Percentiles rank a stretch among this genome's conserved stretches.
Conservation (phyloP, 2,329 filamentous ascomycete species). For the Penicillium sp. region DNA sequence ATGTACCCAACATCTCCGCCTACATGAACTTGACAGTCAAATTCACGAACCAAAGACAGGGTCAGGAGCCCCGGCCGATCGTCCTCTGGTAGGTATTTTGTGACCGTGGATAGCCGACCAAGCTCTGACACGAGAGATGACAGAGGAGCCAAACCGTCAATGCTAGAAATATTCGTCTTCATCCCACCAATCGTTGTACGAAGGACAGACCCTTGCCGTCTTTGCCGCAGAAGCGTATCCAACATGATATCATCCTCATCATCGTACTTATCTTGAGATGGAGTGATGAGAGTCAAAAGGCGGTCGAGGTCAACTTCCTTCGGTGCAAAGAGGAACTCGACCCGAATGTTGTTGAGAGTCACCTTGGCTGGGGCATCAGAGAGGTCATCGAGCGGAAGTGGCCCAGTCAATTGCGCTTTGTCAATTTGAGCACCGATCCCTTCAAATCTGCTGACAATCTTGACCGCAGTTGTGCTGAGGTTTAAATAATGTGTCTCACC, state of each 20-base stretch:
- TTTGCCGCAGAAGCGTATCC: slow-evolving; percentile 82
- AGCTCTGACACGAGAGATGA: slow-evolving; percentile 75
- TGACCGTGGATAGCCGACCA: slow-evolving; percentile 77
- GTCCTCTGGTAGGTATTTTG: slow-evolving; percentile 94
- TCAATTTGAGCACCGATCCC: slow-evolving; percentile 72
- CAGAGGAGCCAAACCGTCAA: slow-evolving; percentile 67
- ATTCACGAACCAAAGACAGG: slow-evolving; percentile 64
- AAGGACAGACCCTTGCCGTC: slow-evolving; percentile 81
- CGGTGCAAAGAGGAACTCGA: slow-evolving; percentile 73
- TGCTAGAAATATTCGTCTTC: slow-evolving; percentile 61
- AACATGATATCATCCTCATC: slow-evolving; percentile 92
- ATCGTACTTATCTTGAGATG: slow-evolving; percentile 86
- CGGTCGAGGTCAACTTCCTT: slow-evolving; percentile 78
- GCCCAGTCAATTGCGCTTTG: slow-evolving; percentile 72
- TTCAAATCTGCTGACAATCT: slow-evolving; percentile 72
- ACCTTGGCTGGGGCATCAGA: slow-evolving; percentile 58
- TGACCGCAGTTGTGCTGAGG: slow-evolving; percentile 77
- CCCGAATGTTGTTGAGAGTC: slow-evolving; percentile 64
- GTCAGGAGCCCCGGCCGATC: slow-evolving; percentile 86
- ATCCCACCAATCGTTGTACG: slow-evolving; percentile 67
- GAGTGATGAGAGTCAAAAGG: slow-evolving; percentile 81
- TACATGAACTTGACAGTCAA: slow-evolving; percentile 63
- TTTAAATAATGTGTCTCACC: slow-evolving; percentile 74
- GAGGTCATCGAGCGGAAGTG: slow-evolving; percentile 55
- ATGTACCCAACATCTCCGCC: slow-evolving; percentile 68